Evolutionary conservation across 2,329 filamentous ascomycete genomes (phyloP).

Genomic region (Arthrinium puccinioides): DNA sequence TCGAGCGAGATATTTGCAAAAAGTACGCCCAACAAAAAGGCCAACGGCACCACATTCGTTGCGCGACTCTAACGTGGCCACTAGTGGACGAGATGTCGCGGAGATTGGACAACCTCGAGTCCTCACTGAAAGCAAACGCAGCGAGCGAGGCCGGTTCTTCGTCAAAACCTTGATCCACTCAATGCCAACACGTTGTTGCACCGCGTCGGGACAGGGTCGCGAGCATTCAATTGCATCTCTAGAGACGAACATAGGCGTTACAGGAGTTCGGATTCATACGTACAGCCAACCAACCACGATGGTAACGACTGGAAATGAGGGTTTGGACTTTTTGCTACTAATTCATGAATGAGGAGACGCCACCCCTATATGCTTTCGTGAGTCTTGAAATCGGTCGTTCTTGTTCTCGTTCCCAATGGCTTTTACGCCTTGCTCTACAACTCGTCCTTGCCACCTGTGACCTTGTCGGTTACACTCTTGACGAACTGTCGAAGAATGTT

Average conservation of each 20-base stretch:
- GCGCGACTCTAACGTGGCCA: neutral
- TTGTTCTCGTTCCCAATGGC: neutral
- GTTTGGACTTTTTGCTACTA: no score
- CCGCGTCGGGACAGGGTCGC: no score
- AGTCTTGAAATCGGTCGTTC: no score
- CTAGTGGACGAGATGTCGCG: constrained; percentile 92
- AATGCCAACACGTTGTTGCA: no score
- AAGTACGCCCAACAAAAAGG: constrained; percentile 43
- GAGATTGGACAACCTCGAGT: constrained; percentile 75
- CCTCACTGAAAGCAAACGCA: constrained; percentile 56
- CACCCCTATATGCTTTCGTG: no score
- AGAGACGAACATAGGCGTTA: no score
- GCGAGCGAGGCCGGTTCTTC: constrained; percentile 29
- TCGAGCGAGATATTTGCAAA: constrained; percentile 85
- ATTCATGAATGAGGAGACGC: no score
- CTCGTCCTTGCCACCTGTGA: constrained; percentile 57
- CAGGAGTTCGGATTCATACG: constrained; percentile 8
- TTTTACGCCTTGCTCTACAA: constrained; percentile 39
- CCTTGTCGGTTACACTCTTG: constrained; percentile 47
- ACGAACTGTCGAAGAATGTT: constrained; percentile 82
- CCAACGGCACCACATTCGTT: no score
- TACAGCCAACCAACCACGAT: no score
- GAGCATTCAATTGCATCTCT: no score
- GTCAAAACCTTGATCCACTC: constrained; percentile 26
- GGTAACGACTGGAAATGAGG: no score